Evolutionary conservation across 1,139 yeast species (phyloP).

Genomic region (Pneumocystis oryctolagi): DNA sequence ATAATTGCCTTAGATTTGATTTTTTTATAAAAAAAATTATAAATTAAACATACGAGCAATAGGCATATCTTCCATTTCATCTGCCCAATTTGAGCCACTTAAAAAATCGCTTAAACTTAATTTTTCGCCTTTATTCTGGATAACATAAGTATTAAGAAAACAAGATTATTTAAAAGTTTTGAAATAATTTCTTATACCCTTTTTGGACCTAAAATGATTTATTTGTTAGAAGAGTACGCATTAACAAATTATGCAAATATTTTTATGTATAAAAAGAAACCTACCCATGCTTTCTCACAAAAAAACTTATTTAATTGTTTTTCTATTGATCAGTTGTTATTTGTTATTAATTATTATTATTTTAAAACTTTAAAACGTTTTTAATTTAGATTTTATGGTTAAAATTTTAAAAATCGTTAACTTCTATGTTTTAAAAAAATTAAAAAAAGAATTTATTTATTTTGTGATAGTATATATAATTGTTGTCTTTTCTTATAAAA

Average conservation of each 20-base stretch:
- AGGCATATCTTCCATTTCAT: constrained; percentile 16
- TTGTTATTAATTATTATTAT: background rate
- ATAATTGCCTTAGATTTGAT: background rate
- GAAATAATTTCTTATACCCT: constrained; percentile 1
- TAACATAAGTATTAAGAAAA: background rate
- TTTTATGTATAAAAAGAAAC: background rate
- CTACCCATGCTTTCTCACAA: background rate
- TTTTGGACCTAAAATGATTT: constrained; percentile 6
- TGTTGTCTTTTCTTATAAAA: no score
- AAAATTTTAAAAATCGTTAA: background rate
- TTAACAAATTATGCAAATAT: background rate
- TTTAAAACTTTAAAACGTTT: background rate
- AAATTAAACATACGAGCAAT: constrained; percentile 5
- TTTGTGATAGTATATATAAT: no score
- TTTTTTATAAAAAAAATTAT: background rate
- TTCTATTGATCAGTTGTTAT: background rate
- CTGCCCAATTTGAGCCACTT: constrained; percentile 14
- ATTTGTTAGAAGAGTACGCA: background rate
- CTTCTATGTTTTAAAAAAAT: no score
- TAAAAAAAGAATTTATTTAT: no score
- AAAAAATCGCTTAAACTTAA: constrained; percentile 14
- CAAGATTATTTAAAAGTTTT: background rate
- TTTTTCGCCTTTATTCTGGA: constrained; percentile 17
- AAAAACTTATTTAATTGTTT: background rate
- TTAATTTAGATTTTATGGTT: no score